Evolutionary conservation across 371 early-diverging fungal genomes (phyloP).

Genomic region (Mucor saturninus): DNA sequence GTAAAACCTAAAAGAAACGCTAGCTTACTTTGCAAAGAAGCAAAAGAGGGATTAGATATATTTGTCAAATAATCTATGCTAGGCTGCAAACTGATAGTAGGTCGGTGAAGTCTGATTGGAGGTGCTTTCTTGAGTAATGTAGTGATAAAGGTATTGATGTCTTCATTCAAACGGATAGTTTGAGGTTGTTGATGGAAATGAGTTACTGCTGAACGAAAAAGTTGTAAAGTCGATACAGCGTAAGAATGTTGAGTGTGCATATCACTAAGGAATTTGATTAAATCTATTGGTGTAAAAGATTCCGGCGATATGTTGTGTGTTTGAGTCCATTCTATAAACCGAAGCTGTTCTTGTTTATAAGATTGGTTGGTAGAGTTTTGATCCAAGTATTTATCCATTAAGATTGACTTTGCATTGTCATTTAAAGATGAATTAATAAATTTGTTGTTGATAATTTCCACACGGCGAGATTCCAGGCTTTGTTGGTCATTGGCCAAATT

Average conservation of each 20-base stretch:
- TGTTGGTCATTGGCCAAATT: neutral
- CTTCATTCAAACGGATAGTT: neutral
- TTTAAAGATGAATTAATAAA: neutral
- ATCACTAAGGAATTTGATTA: slow-evolving; percentile 17
- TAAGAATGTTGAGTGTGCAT: neutral
- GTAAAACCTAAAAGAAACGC: slow-evolving; percentile 22
- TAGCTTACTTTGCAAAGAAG: slow-evolving; percentile 7
- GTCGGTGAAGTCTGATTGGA: neutral
- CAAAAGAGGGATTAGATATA: neutral
- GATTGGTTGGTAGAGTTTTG: neutral
- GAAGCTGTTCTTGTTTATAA: slow-evolving; percentile 7
- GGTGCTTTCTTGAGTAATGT: neutral
- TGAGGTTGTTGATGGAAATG: slow-evolving; percentile 11
- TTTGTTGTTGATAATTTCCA: slow-evolving; percentile 8
- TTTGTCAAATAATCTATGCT: neutral
- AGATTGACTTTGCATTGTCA: neutral
- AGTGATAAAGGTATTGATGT: slow-evolving; percentile 2
- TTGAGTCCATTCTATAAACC: slow-evolving; percentile 8
- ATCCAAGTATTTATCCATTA: neutral
- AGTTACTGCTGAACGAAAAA: slow-evolving; percentile 12
- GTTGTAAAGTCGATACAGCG: slow-evolving; percentile 10
- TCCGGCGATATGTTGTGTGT: neutral
- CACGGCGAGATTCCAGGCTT: slow-evolving; percentile 25
- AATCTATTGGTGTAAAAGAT: neutral
- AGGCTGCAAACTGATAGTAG: slow-evolving; percentile 5